Conservation (phyloP, 1,139 yeast genomes). For the Eremothecium coryli region DNA sequence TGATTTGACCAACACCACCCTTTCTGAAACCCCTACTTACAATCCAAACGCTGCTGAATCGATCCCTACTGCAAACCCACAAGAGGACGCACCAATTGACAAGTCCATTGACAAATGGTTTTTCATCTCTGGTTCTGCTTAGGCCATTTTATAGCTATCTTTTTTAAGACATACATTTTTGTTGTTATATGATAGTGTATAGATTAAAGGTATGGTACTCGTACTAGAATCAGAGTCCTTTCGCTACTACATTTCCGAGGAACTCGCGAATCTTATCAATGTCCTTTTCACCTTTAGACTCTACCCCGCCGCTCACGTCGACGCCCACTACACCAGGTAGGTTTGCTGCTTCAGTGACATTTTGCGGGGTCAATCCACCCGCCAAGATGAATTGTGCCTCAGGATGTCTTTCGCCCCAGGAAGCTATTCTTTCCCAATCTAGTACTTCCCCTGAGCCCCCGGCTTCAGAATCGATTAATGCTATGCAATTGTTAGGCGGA, state of each 20-base stretch:
- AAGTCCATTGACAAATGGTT: constrained; percentile 98
- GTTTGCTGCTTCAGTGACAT: constrained; percentile 45
- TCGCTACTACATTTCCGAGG: constrained; percentile 37
- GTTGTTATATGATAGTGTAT: constrained; percentile 1
- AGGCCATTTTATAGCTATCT: constrained; percentile 17
- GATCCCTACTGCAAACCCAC: constrained; percentile 61
- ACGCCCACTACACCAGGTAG: constrained; percentile 63
- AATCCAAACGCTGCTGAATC: constrained; percentile 41
- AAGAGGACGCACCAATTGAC: constrained; percentile 89
- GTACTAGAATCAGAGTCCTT: not conserved
- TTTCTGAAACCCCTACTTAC: constrained; percentile 47
- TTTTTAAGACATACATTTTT: too few species aligned
- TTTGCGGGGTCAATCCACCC: constrained; percentile 77
- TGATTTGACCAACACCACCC: constrained; percentile 65
- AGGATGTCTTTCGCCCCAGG: constrained; percentile 30
- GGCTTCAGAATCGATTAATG: constrained; percentile 74
- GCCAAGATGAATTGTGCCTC: constrained; percentile 57
- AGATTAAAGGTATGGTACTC: not conserved
- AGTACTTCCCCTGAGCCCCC: constrained; percentile 86
- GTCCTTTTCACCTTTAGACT: constrained; percentile 67
- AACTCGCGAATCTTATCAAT: constrained; percentile 48
- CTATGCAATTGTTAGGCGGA: constrained; percentile 36
- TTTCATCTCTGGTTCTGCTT: constrained; percentile 84
- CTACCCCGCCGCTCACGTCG: constrained; percentile 96
- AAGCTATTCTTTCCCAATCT: constrained; percentile 53